phyloP scores from a whole-genome alignment of 768 basidiomycete species.

The Auriculariales sp. region DNA sequence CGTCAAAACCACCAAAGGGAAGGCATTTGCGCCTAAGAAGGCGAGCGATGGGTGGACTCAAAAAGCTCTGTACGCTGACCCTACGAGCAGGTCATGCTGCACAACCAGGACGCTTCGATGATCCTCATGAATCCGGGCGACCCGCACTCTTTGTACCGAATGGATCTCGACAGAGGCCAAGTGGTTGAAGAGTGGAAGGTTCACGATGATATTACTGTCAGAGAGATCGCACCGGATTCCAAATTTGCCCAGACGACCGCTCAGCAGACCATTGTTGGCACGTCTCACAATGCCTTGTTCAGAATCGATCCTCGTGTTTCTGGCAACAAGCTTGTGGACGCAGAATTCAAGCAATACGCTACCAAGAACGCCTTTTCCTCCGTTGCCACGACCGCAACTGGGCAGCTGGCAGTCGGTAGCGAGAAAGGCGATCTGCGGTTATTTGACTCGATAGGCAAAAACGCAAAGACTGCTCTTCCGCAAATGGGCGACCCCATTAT shows the following conservation, averaged over 20 bases:
- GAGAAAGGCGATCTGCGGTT: conserved; percentile 94
- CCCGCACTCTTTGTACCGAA: conserved; percentile 67
- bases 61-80: conserved; percentile 2
- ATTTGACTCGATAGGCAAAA: conserved; percentile 94
- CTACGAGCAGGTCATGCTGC: conserved; percentile 69
- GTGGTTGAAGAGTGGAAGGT: conserved; percentile 98
- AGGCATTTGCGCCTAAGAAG: conserved; percentile 73
- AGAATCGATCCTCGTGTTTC: conserved; percentile 91
- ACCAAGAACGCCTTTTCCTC: conserved; percentile 93
- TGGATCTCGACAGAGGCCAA: conserved; percentile 91
- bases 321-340: conserved; percentile 86
- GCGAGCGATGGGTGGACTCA: conserved; percentile 34
- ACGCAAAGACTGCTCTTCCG: conserved; percentile 94
- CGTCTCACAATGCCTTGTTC: conserved; percentile 91
- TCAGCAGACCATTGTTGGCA: conserved; percentile 86
- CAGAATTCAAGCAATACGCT: conserved; percentile 90
- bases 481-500: conserved; percentile 90
- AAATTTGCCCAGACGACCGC: conserved; percentile 91
- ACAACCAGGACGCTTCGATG: conserved; percentile 95
- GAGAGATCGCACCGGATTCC: conserved; percentile 81
- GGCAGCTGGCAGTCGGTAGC: conserved; percentile 84
- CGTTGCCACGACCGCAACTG: conserved; percentile 72
- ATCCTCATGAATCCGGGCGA: conserved; percentile 74
- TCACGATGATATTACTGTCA: conserved; percentile 74
- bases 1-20: conserved; percentile 64